Percentiles rank a stretch among this genome's conserved stretches.
Evolutionary conservation across 2,329 filamentous ascomycete genomes (phyloP).

Genomic region (Sarocladium brachiariae): DNA sequence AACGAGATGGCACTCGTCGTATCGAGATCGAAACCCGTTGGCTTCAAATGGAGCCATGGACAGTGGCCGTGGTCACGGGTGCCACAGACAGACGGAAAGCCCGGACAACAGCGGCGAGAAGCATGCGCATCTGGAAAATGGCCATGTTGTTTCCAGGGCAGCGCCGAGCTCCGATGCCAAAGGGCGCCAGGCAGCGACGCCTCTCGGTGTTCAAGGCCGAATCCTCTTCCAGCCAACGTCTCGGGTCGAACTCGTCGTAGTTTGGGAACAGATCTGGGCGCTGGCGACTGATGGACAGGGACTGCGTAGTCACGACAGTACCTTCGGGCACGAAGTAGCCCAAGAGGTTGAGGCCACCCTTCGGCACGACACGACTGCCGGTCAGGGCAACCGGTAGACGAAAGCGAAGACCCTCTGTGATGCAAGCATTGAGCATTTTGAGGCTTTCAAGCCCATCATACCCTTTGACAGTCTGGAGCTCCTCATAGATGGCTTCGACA

Average conservation of each 20-base stretch:
- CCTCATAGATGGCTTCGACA: constrained; percentile 12
- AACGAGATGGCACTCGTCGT: constrained; percentile 14
- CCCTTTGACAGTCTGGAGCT: constrained; percentile 10
- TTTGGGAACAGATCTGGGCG: constrained; percentile 15
- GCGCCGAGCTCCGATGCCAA: constrained; percentile 13
- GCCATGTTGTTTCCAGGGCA: constrained; percentile 16
- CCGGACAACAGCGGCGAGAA: constrained; percentile 12
- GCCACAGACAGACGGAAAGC: constrained; percentile 11
- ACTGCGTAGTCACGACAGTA: constrained; percentile 15
- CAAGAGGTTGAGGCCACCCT: constrained; percentile 13
- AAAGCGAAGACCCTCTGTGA: constrained; percentile 15
- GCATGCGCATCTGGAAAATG: constrained; percentile 14
- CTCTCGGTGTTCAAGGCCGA: constrained; percentile 4
- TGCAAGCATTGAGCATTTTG: constrained; percentile 15
- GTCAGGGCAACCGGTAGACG: constrained; percentile 15
- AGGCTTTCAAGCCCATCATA: constrained; percentile 8
- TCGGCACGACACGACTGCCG: constrained; percentile 14
- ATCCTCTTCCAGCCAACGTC: constrained; percentile 13
- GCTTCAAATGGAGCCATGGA: constrained; percentile 15
- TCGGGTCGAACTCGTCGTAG: constrained; percentile 14
- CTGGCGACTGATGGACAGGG: constrained; percentile 16
- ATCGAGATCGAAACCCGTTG: constrained; percentile 14
- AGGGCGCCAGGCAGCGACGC: constrained; percentile 11
- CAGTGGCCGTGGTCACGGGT: constrained; percentile 14
- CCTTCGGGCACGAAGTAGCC: constrained; percentile 14